Conservation (phyloP, 805 yeast species). For the Naumovozyma baii region DNA sequence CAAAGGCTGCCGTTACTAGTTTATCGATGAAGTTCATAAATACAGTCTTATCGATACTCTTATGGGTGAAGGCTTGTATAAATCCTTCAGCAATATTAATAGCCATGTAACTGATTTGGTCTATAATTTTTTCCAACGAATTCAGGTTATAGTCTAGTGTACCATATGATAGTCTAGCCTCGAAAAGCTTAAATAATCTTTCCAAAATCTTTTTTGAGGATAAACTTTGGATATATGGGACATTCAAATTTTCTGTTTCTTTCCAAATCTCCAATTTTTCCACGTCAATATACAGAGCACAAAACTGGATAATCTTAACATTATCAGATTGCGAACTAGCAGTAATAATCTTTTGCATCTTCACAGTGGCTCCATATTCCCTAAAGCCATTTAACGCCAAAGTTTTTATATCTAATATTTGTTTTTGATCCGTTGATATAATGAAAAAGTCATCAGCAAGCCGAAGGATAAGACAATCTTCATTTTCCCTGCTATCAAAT, state of each 20-base stretch:
- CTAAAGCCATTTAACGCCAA: conserved; percentile 32
- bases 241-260: conserved; percentile 13
- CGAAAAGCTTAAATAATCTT: conserved; percentile 21
- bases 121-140: conserved; percentile 1
- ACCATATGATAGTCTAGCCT: conserved; percentile 28
- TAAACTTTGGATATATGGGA: conserved; percentile 6
- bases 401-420: conserved; percentile 26
- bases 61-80: conserved; percentile 1
- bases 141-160: conserved; percentile 21
- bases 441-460: conserved; percentile 80
- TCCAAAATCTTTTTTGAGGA: conserved; percentile 18
- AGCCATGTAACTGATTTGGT: conserved; percentile 6
- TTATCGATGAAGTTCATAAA: background rate
- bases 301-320: conserved; percentile 27
- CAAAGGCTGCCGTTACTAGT: background rate
- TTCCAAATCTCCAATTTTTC: conserved; percentile 31
- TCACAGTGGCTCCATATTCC: conserved; percentile 36
- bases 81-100: conserved; percentile 3
- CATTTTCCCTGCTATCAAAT: conserved; percentile 21
- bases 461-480: conserved; percentile 40
- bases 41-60: background rate
- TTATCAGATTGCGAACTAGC: conserved; percentile 15
- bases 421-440: conserved; percentile 37
- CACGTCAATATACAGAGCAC: conserved; percentile 35
- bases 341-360: conserved; percentile 32